Percentiles rank a stretch among this genome's conserved stretches.
These are phyloP conservation scores for Closterium sp. DNA, from an alignment of 139 green algal species.

Conservation along the genomic window DNA sequence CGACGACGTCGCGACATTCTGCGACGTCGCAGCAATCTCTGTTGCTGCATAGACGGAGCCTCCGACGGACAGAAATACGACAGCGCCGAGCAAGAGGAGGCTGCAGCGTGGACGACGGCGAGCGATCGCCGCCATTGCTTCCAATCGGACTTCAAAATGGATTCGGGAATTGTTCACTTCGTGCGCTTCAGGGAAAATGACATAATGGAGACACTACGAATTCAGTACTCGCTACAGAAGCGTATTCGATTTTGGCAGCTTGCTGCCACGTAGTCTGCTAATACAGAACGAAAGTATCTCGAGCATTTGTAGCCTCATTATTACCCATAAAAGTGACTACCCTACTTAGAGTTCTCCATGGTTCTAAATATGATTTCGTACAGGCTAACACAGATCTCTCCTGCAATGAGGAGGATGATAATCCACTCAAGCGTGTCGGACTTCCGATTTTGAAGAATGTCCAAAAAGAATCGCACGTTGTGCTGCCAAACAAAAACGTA, in stretches of 20 bases:
- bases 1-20: not conserved
- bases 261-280: too few relatives aligned
- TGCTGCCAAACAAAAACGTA: slow-evolving; percentile 24
- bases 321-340: too few relatives aligned
- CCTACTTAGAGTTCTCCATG: slow-evolving; percentile 5
- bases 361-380: slow-evolving; percentile 54
- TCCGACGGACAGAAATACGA: not conserved
- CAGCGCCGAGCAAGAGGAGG: not conserved
- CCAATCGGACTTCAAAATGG: not conserved
- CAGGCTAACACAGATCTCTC: slow-evolving; percentile 57
- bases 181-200: too few relatives aligned
- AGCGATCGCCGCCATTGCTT: not conserved
- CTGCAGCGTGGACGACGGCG: not conserved
- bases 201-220: too few relatives aligned
- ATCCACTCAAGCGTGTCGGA: slow-evolving; percentile 62
- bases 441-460: slow-evolving; percentile 65
- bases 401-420: slow-evolving; percentile 61
- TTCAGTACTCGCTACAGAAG: too few relatives aligned
- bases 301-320: too few relatives aligned
- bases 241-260: not conserved
- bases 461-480: slow-evolving; percentile 62
- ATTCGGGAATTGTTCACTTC: not conserved
- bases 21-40: not conserved
- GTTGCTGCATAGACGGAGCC: not conserved
- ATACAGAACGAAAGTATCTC: too few relatives aligned